Base-by-base conservation (phyloP, 2,329 filamentous ascomycete genomes). In the Laburnicola sp. region DNA sequence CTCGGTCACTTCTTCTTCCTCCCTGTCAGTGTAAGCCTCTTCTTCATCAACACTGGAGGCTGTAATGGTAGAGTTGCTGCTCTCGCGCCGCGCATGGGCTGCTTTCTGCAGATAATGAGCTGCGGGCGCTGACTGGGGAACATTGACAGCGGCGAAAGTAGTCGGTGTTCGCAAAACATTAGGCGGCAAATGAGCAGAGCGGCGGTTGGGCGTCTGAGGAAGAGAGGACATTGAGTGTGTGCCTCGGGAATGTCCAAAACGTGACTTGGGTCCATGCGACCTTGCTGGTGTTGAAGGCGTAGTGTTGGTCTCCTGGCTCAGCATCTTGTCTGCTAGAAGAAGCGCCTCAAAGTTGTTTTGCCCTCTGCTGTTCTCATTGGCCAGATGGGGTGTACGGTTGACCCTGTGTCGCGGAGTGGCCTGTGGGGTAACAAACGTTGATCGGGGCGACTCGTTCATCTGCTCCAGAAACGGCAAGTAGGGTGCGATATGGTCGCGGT, bases 201-300 rank as follows among this genome's bases (percentile, higher is more conserved):
- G 74, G 10, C 83, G 80, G 37, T 78, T 76, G 7, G 91, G 90
- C 2, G 91, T 96, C 4, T 85, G 85, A 6, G 91, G 91, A 4
- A 96, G 77, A 1, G 91, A 94, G 0, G 91, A 95, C 70, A 96
- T 78, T 38, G 90, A 94, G 69, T 95, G 90, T 27, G 86, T 84
- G 51, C 87, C 89, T 59, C 91, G 85, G 16, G 81, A 83, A 69
- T 96, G 91, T 49, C 83, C 84, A 48, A 81, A 76, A 45, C 75
- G 51, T 70, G 80, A 65, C 76, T 80, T 70, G 74, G 80, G 53
- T 71, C 76, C 25, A 69, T 76, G 57, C 70, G 75, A 50, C 75
- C 81, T 70, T 23, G 79, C 75, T 0, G 89, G 88, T 0, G 88
- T 92, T 0, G 88, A 85, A 1, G 88, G 86, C 1, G 88, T 86